Base-by-base conservation (phyloP, 2,329 filamentous ascomycete species). In the Phialemoniopsis sp. region DNA sequence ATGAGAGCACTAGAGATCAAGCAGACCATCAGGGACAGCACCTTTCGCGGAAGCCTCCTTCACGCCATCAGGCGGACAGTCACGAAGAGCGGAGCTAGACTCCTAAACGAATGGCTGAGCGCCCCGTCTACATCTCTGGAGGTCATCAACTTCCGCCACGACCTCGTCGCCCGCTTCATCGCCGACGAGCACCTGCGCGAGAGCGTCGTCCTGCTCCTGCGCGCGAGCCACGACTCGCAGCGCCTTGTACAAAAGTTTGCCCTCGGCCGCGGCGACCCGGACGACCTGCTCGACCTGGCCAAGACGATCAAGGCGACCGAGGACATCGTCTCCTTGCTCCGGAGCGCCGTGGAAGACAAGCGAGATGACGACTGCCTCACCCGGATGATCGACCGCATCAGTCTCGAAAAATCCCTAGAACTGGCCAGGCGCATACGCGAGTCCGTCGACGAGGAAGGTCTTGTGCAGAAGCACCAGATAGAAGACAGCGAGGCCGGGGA, bases 201-300 rank as follows among this genome's bases (percentile, higher is more conserved):
- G 48, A 72, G 78, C 32, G 66, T 94, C 17, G 67, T 80, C 2
- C 58, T 77, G 13, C 68, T 94, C 3, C 70, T 98, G 3, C 78
- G 80, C 45, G 76, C 80, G 17, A 91, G 83, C 37, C 83, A 89
- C 51, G 93, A 98, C 63, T 89, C 88, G 3, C 85, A 94, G 54
- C 85, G 93, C 2, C 71, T 98, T 4, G 82, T 95, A 2, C 93
- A 97, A 55, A 96, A 93, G 57, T 97, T 98, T 59, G 87, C 91
- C 1, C 76, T 97, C 8, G 90, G 91, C 10, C 80, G 88, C 46
- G 93, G 91, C n/a, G 87, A 95, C 53, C 77, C 91, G 2, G 91
- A 97, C 56, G 93, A 97, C 59, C 74, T 98, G 29, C 70, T 97
- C 32, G 85, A 81, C 36, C 70, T 98, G 13, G 87, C 88, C 2